Conservation (phyloP, 169 alveolate genomes). For the Cryptosporidium bovis region DNA sequence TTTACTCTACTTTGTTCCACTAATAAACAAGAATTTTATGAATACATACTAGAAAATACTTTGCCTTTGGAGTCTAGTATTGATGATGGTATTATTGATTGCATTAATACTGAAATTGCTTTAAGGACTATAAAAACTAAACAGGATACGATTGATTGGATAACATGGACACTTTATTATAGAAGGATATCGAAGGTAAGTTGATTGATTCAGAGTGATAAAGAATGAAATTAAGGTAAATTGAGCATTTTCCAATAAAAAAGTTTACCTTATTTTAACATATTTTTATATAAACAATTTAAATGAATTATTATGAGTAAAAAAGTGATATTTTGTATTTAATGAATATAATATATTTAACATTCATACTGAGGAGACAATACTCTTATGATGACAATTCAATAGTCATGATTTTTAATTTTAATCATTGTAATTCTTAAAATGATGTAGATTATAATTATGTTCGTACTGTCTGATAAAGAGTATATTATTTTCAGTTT, state of each 20-base stretch:
- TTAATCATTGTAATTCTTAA: no score
- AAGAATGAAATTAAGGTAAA: no score
- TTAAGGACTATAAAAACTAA: conserved; percentile 94
- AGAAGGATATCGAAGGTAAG: conserved; percentile 92
- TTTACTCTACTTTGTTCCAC: conserved; percentile 88
- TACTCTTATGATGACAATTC: conserved; percentile 1
- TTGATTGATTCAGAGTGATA: not conserved
- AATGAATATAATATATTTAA: no score
- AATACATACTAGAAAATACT: conserved; percentile 96
- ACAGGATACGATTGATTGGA: conserved; percentile 99
- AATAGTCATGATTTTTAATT: not conserved
- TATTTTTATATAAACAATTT: no score
- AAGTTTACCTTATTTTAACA: no score
- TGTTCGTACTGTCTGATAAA: conserved; percentile 74
- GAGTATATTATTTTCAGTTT: conserved; percentile 12
- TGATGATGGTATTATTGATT: conserved; percentile 94
- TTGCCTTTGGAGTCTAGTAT: conserved; percentile 97
- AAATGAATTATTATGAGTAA: no score
- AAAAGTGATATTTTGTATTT: no score
- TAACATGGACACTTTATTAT: conserved; percentile 99
- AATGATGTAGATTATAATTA: not conserved
- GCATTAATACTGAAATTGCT: conserved; percentile 96
- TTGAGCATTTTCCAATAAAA: no score
- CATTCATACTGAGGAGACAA: no score
- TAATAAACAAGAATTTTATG: conserved; percentile 94